Evolutionary conservation across 441 rosid genomes (phyloP).

Genomic region (Mallotus repandus): DNA sequence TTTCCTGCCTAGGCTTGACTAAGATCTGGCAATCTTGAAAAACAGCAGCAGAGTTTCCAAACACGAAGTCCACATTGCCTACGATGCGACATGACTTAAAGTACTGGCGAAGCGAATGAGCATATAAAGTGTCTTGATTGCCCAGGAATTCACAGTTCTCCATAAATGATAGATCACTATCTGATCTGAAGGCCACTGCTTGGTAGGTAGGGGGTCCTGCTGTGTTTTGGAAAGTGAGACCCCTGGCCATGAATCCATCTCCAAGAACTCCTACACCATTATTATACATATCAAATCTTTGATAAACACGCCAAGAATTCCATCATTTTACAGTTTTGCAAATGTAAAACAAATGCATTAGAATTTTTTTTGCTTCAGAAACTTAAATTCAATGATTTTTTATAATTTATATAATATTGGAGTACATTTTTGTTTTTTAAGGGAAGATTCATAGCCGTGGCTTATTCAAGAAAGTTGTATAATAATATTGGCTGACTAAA

Average conservation of each 20-base stretch:
- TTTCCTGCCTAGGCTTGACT: constrained; percentile 51
- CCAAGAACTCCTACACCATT: constrained; percentile 60
- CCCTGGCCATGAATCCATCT: constrained; percentile 90
- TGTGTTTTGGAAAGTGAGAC: constrained; percentile 65
- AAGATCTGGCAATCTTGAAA: constrained; percentile 62
- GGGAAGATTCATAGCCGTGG: too few relatives aligned
- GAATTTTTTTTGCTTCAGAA: too few relatives aligned
- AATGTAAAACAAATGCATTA: too few relatives aligned
- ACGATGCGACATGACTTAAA: constrained; percentile 66
- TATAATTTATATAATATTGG: too few relatives aligned
- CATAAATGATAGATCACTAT: constrained; percentile 67
- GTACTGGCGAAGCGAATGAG: constrained; percentile 53
- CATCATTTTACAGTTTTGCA: too few relatives aligned
- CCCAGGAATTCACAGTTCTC: constrained; percentile 86
- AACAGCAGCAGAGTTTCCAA: constrained; percentile 70
- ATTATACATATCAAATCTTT: too few relatives aligned
- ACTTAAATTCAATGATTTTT: too few relatives aligned
- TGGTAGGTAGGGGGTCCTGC: constrained; percentile 78
- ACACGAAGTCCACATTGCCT: constrained; percentile 90
- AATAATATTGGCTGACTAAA: too few relatives aligned
- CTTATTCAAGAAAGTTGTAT: too few relatives aligned
- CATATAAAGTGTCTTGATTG: constrained; percentile 61
- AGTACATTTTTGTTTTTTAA: too few relatives aligned
- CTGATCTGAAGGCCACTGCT: constrained; percentile 87
- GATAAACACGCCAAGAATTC: too few relatives aligned